Percentiles rank a stretch among this genome's conserved stretches.
phyloP scores from a whole-genome alignment of 306 rosid genomes.

The Psophocarpus tetragonolobus region DNA sequence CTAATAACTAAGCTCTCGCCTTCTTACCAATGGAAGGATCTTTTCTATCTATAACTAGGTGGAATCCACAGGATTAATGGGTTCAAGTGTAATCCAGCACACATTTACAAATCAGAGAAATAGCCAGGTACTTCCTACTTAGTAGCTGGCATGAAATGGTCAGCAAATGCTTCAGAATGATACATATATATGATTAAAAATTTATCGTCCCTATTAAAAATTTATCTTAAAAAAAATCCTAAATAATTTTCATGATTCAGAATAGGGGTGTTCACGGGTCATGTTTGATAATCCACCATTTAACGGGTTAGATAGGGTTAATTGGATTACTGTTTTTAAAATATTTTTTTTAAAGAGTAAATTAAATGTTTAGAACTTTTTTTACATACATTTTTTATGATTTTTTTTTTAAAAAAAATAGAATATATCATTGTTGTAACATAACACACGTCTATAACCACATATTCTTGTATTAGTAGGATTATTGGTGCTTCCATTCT shows the following conservation, averaged over 20 bases:
- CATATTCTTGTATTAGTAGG: too few relatives aligned
- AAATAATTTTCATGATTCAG: not conserved
- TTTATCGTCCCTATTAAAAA: not conserved
- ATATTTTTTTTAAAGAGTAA: too few relatives aligned
- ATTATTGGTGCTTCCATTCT: too few relatives aligned
- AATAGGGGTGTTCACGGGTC: too few relatives aligned
- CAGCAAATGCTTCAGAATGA: constrained; percentile 6
- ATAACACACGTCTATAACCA: too few relatives aligned
- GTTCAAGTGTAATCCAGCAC: constrained; percentile 10
- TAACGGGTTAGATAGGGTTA: too few relatives aligned
- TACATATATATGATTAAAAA: not conserved
- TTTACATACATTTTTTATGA: too few relatives aligned
- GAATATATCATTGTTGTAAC: too few relatives aligned
- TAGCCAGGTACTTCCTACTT: not conserved
- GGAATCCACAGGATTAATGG: not conserved
- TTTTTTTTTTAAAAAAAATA: too few relatives aligned
- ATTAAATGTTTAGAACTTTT: too few relatives aligned
- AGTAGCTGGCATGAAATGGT: not conserved
- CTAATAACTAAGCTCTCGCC: constrained; percentile 21
- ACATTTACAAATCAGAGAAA: not conserved
- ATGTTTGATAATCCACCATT: too few relatives aligned
- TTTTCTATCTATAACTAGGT: not conserved
- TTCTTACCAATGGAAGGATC: not conserved
- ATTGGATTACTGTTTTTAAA: too few relatives aligned
- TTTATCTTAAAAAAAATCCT: not conserved